These are phyloP conservation scores for Globisporangium viniferum DNA, from an alignment of 352 stramenopile species.

Conservation along the genomic window DNA sequence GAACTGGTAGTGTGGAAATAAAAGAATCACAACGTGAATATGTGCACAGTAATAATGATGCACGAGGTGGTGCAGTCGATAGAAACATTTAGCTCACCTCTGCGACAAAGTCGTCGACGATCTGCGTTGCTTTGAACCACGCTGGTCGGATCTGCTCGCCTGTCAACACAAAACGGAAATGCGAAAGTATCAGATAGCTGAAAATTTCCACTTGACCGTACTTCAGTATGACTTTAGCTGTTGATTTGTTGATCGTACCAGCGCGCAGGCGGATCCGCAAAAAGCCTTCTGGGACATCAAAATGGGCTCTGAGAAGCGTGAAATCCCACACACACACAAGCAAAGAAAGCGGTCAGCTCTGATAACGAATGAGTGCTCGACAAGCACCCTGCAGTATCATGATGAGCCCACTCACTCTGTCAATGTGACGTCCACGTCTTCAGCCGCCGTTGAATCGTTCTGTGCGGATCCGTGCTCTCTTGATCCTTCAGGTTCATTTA, in stretches of 20 bases:
- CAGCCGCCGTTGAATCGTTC: neutral
- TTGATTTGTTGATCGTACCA: slow-evolving; percentile 15
- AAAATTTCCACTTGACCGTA: no score
- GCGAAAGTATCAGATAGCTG: no score
- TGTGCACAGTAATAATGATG: no score
- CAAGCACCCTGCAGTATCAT: no score
- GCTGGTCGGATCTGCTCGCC: slow-evolving; percentile 46
- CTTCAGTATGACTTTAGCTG: no score
- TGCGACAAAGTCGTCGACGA: slow-evolving; percentile 58
- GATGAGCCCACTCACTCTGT: slow-evolving; percentile 5
- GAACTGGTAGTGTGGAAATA: slow-evolving; percentile 31
- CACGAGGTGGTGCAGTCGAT: no score
- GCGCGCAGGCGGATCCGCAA: slow-evolving; percentile 57
- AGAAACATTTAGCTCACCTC: slow-evolving; percentile 21
- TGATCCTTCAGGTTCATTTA: neutral
- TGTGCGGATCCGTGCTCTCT: neutral
- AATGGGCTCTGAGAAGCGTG: neutral
- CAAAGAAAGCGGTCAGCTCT: neutral
- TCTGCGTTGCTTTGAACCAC: slow-evolving; percentile 67
- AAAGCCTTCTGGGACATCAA: slow-evolving; percentile 39
- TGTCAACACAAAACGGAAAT: slow-evolving; percentile 2
- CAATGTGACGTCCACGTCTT: neutral
- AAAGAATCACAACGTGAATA: no score
- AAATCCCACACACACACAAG: neutral
- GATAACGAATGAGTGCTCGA: neutral